Evolutionary conservation across 2,329 filamentous ascomycete species (phyloP).

Genomic region (Sporothrix mexicana): DNA sequence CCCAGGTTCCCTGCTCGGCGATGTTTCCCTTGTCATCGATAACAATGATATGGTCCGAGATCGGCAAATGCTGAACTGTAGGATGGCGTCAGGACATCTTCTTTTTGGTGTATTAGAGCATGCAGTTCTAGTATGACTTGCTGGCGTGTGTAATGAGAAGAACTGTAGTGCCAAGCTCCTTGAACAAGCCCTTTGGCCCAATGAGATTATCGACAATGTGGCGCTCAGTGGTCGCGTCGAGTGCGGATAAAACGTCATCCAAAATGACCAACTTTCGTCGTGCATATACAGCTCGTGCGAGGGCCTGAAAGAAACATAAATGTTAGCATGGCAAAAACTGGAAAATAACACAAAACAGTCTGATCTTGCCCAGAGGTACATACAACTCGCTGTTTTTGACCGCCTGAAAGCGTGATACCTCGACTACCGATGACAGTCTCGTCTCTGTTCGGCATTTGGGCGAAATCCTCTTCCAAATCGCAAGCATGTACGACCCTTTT

Average conservation of each 20-base stretch:
- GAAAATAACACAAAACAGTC: background rate
- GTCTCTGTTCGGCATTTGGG: background rate
- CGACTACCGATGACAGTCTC: background rate
- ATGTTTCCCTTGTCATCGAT: conserved; percentile 1
- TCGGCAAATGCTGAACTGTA: background rate
- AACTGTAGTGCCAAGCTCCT: background rate
- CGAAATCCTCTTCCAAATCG: background rate
- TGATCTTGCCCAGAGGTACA: background rate
- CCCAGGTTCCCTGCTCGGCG: background rate
- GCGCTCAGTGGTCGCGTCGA: background rate
- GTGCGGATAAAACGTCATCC: background rate
- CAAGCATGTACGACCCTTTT: background rate
- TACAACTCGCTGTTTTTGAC: background rate
- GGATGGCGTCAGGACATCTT: too few relatives aligned
- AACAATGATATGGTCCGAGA: background rate
- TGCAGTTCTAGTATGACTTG: background rate
- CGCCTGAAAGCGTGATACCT: background rate
- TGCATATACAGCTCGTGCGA: background rate
- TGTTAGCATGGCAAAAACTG: background rate
- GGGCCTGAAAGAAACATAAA: background rate
- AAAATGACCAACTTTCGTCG: background rate
- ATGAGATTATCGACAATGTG: conserved; percentile 4
- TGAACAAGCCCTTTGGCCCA: background rate
- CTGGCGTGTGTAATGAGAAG: background rate
- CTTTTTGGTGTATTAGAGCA: too few relatives aligned